Percentiles rank a stretch among this genome's conserved stretches.
These are phyloP conservation scores for Coniochaeta sp. DNA, from an alignment of 2,329 filamentous ascomycete species.

Conservation along the genomic window DNA sequence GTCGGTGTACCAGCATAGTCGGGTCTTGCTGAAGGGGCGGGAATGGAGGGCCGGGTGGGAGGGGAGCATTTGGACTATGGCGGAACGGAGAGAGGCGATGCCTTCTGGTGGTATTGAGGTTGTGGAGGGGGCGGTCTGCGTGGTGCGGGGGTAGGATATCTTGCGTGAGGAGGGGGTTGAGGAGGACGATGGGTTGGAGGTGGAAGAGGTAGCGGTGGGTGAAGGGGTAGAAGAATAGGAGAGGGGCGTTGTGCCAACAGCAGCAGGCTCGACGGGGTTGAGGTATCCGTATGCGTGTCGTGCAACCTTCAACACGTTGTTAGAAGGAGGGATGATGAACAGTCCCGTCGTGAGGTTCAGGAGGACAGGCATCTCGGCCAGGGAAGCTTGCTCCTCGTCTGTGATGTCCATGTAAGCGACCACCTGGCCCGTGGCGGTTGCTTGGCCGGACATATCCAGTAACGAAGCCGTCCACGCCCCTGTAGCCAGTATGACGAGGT, in stretches of 20 bases:
- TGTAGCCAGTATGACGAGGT: constrained; percentile 72
- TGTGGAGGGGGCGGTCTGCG: constrained; percentile 40
- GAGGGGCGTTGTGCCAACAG: constrained; percentile 9
- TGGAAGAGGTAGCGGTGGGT: constrained; percentile 1
- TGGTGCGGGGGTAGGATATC: constrained; percentile 35
- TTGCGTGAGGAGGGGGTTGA: constrained; percentile 1
- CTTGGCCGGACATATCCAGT: constrained; percentile 69
- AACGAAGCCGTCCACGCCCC: constrained; percentile 81
- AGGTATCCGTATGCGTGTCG: constrained; percentile 64
- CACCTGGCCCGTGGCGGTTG: constrained; percentile 74
- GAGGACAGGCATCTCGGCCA: constrained; percentile 63
- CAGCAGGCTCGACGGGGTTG: constrained; percentile 34
- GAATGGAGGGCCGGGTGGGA: constrained; percentile 40
- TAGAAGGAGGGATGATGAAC: constrained; percentile 66
- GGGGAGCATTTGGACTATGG: constrained; percentile 55
- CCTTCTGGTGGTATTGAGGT: constrained; percentile 53
- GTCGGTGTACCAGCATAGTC: constrained; percentile 72
- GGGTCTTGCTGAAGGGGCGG: constrained; percentile 53
- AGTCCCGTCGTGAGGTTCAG: constrained; percentile 65
- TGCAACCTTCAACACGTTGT: constrained; percentile 59
- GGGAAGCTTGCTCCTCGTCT: constrained; percentile 57
- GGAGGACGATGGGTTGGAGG: constrained; percentile 5
- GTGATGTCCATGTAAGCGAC: constrained; percentile 73
- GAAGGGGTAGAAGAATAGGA: too few species aligned
- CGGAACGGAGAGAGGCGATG: constrained; percentile 52